phyloP scores from a whole-genome alignment of 1,284 basidiomycete species.

The Melampsora abietis-canadensis region DNA sequence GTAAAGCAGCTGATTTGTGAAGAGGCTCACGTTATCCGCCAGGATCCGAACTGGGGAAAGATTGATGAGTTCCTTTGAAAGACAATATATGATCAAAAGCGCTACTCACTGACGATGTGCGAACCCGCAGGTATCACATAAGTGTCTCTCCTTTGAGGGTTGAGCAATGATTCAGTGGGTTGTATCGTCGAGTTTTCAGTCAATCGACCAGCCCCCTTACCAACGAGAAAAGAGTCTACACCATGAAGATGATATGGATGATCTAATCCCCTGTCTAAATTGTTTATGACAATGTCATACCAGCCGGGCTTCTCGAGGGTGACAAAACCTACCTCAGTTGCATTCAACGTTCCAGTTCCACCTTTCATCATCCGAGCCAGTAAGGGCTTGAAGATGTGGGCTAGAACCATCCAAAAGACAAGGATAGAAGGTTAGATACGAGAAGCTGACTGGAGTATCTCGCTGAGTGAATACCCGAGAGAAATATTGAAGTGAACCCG shows the following conservation, averaged over 20 bases:
- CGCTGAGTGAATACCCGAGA: too few species aligned
- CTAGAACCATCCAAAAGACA: neutral
- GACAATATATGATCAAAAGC: neutral
- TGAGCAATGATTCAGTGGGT: constrained; percentile 47
- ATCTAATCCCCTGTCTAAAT: constrained; percentile 50
- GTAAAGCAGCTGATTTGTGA: too few species aligned
- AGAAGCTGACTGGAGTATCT: too few species aligned
- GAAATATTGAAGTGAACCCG: too few species aligned
- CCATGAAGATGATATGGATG: constrained; percentile 54
- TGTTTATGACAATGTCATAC: constrained; percentile 51
- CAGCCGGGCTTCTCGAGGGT: constrained; percentile 35
- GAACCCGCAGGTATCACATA: constrained; percentile 27
- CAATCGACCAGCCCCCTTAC: constrained; percentile 51
- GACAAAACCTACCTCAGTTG: constrained; percentile 22
- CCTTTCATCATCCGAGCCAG: constrained; percentile 19
- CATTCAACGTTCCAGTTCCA: constrained; percentile 26
- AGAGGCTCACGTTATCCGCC: neutral
- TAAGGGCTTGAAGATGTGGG: constrained; percentile 8
- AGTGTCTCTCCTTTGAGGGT: constrained; percentile 5
- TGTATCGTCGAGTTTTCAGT: constrained; percentile 45
- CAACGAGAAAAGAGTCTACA: constrained; percentile 48
- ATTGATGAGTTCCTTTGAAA: neutral
- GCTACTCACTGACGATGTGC: constrained; percentile 23
- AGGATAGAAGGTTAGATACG: too few species aligned
- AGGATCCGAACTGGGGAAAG: neutral